phyloP scores from a whole-genome alignment of 371 early-diverging fungal genomes.

The Mucor circinelloides region DNA sequence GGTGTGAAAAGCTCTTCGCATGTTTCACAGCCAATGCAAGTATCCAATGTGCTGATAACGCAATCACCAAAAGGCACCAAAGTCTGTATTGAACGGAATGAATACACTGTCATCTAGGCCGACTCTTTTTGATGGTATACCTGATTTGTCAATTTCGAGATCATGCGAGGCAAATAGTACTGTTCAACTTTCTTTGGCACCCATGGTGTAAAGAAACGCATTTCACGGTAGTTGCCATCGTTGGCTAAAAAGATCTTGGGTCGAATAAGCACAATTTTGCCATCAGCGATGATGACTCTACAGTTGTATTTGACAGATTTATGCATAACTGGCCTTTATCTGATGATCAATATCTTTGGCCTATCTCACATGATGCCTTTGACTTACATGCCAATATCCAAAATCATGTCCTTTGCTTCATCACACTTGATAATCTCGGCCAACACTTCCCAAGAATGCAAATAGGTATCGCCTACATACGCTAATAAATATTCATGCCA shows the following conservation, averaged over 20 bases:
- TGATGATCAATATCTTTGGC: neutral
- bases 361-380: neutral
- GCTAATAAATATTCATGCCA: neutral
- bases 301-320: conserved; percentile 95
- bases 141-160: conserved; percentile 79
- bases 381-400: conserved; percentile 92
- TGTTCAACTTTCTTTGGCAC: conserved; percentile 66
- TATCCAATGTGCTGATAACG: conserved; percentile 77
- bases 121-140: conserved; percentile 1
- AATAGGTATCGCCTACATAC: conserved; percentile 80
- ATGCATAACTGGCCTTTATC: conserved; percentile 85
- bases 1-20: conserved; percentile 98
- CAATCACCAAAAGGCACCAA: conserved; percentile 87
- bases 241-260: conserved; percentile 95
- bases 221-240: conserved; percentile 97
- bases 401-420: conserved; percentile 76
- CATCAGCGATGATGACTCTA: conserved; percentile 81
- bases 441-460: conserved; percentile 94
- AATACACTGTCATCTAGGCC: neutral
- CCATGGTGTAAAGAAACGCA: conserved; percentile 96
- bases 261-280: conserved; percentile 88
- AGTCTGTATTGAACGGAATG: conserved; percentile 13
- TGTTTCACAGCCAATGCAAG: conserved; percentile 91
- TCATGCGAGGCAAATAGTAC: conserved; percentile 79
- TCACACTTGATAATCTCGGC: conserved; percentile 68